Conservation (phyloP, 163 green algal genomes). For the Chloromonas sp. region DNA sequence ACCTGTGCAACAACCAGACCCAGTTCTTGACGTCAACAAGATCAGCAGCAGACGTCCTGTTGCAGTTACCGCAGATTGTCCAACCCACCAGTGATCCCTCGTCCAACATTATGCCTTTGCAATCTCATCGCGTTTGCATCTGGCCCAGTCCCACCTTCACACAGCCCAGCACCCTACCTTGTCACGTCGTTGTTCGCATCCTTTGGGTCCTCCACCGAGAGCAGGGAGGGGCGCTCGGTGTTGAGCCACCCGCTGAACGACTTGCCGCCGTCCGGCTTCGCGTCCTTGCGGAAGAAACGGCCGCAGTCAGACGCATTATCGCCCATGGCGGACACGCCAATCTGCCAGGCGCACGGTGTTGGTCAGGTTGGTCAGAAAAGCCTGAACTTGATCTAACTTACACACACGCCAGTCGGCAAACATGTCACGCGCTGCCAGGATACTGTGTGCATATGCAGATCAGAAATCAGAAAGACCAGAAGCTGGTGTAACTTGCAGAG, state of each 20-base stretch:
- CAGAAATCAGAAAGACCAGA: too few species aligned
- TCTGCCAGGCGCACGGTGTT: not conserved
- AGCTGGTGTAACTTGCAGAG: too few species aligned
- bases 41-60: too few species aligned
- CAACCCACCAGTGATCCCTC: too few species aligned
- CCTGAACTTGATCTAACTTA: too few species aligned
- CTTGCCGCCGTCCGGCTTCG: constrained; percentile 9
- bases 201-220: constrained; percentile 55
- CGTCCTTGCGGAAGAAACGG: constrained; percentile 61
- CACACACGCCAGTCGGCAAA: not conserved
- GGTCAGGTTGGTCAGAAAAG: too few species aligned
- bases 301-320: constrained; percentile 35
- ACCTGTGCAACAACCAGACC: too few species aligned
- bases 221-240: constrained; percentile 25
- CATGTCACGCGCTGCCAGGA: not conserved
- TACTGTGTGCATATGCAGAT: too few species aligned
- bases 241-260: constrained; percentile 18
- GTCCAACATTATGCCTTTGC: too few species aligned
- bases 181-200: constrained; percentile 44
- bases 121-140: too few species aligned
- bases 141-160: not conserved
- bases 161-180: constrained; percentile 1
- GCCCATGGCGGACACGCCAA: constrained; percentile 8
- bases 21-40: too few species aligned
- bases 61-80: too few species aligned